Evolutionary conservation across 176 grass and related monocot genomes (phyloP), one percentile per base, ranked within the genome.

Genomic region (Calamus simplicifolius): DNA sequence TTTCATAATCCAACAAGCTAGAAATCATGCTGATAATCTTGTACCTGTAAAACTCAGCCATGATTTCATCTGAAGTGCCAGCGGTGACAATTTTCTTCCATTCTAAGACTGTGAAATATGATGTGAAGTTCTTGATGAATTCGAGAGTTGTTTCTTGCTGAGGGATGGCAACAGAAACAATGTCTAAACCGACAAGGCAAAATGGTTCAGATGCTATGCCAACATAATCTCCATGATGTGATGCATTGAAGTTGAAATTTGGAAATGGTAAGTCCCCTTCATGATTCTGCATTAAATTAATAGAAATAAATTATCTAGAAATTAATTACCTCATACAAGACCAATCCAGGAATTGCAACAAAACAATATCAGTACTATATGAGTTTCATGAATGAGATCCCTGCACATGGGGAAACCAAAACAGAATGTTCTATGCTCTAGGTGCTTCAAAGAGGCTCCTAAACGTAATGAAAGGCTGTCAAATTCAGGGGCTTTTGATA

Each of bases 191-290:
- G 68, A 96, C 71, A 62, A 90, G 72, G 61, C 83, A 85, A 3
- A 76, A 4, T 0, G 75, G 74, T 48, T 90, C 91, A 6, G 79
- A 96, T 69, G 86, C 83, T 64, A 97, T 74, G 28, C 92, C 87
- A 6, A 88, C 92, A 14, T 82, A 97, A 54, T 78, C 73, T 21
- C 92, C 92, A 77, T 91, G 92, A 67, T 91, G 84, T 12, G 87
- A 97, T 12, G 74, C 49, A 62, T 71, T 91, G 58, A 88, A 97
- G 63, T 91, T 91, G 69, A 91, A 88, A 53, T 73, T 80, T 50
- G 75, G 69, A 66, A 85, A 73, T 21, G 43, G 4, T 25, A 5
- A 19, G 19, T 58, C 35, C 27, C 48, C 48, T 49, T 38, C 2
- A 19, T 61, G 43, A 27, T 70, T 29, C 92, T 76, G 80, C 67